Evolutionary conservation across 2,329 filamentous ascomycete species (phyloP), one percentile per base, ranked within the genome.

Genomic region (Escovopsis sp.): DNA sequence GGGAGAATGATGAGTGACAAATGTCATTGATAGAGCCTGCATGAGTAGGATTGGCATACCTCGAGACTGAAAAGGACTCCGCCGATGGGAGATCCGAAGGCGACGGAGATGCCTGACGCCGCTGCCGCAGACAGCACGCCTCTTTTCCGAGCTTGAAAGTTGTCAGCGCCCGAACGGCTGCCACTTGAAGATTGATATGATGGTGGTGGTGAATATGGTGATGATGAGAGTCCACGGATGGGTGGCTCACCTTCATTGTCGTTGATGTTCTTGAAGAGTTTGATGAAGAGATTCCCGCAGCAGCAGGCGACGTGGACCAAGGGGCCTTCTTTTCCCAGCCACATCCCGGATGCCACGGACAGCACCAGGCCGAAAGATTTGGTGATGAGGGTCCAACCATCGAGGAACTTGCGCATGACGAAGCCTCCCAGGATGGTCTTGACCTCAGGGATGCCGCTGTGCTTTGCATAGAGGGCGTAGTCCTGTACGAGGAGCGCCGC

Each of bases 251-350:
- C 82, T 70, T 98, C 88, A 50, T 98, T 96, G 35, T 68, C 69
- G 44, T 84, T 84, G 40, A 96, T 78, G 44, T 70, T 58, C 29
- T 71, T 66, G 45, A 93, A 94, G 9, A 88, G 62, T 54, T 92
- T 93, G 72, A 90, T 92, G 50, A 94, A 86, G 9, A 94, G 60
- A 52, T 92, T 94, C 32, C 88, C 86, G 52, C 87, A 94, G 56
- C 90, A 96, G 60, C 90, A 96, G 40, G 88, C 88, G 16, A 96
- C 87, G 56, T 98, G 88, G 5, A 98, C 88, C 27, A 96, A 62
- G 1, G 88, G 88, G 1, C 88, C 88, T 63, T 98, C 88, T 56
- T 96, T 96, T 23, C 88, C 88, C 12, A 96, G 65, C 88, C 90
- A 96, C 66, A 98, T 78, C 34, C 88, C 88, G 5, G 87, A 94